phyloP scores from a whole-genome alignment of 192 early-diverging fungal species.

The Backusella parvicylindrica region DNA sequence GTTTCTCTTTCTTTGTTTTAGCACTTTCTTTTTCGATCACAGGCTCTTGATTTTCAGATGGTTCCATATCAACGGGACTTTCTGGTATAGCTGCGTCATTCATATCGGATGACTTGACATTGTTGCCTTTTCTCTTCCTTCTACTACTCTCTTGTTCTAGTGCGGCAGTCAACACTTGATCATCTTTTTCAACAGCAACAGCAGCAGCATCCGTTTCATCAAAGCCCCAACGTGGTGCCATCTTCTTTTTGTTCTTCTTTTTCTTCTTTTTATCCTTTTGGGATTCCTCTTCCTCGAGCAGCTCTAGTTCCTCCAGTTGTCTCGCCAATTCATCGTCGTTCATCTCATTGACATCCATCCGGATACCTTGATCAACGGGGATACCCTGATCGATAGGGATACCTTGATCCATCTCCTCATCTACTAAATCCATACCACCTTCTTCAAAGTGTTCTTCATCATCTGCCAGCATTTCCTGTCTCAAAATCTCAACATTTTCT shows the following conservation, averaged over 20 bases:
- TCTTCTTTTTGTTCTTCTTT: conserved; percentile 51
- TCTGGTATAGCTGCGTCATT: neutral
- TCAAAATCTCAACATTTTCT: conserved; percentile 71
- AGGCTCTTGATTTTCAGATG: conserved; percentile 15
- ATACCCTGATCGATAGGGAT: neutral
- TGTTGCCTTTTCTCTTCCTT: conserved; percentile 38
- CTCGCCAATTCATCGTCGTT: neutral
- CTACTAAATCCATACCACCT: neutral
- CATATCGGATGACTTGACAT: neutral
- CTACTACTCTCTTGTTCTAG: conserved; percentile 36
- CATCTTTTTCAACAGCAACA: conserved; percentile 20
- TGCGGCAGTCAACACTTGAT: conserved; percentile 22
- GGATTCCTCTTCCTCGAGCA: conserved; percentile 16
- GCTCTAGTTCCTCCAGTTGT: conserved; percentile 4
- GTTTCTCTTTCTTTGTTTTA: conserved; percentile 52
- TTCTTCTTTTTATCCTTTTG: conserved; percentile 45
- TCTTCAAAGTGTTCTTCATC: conserved; percentile 49
- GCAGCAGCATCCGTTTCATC: conserved; percentile 25
- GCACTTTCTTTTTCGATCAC: conserved; percentile 24
- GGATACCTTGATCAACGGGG: neutral
- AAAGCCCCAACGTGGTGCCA: conserved; percentile 37
- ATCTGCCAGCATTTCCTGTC: conserved; percentile 69
- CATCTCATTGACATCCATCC: neutral
- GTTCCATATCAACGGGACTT: neutral
- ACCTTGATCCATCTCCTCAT: neutral